Conservation (phyloP, 176 grass and related monocot species). For the Bothriochloa decipiens region DNA sequence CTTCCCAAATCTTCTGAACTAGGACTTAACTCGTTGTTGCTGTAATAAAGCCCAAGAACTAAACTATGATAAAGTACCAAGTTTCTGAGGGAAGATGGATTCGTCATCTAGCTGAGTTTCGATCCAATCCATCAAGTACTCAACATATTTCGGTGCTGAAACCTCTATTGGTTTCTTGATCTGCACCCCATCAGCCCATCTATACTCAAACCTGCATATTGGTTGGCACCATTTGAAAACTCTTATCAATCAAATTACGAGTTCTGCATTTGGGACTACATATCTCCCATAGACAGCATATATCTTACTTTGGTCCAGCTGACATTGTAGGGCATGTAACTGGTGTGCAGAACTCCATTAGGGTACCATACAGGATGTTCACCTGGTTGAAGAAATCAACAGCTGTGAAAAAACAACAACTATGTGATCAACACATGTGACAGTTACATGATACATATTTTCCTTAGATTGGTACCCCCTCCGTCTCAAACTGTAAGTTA, state of each 20-base stretch:
- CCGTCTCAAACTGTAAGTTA: too few relatives aligned
- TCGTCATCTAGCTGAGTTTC: conserved; percentile 89
- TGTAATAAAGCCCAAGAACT: not conserved
- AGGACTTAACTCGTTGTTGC: not conserved
- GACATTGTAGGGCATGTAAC: conserved; percentile 89
- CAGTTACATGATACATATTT: not conserved
- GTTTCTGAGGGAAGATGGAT: conserved; percentile 83
- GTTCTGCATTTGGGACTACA: not conserved
- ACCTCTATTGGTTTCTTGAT: conserved; percentile 98
- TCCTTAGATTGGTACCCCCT: not conserved
- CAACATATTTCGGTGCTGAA: conserved; percentile 94
- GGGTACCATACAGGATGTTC: conserved; percentile 83
- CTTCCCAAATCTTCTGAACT: not conserved
- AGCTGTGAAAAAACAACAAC: conserved; percentile 52
- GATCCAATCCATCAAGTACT: conserved; percentile 98
- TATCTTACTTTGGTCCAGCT: conserved; percentile 81
- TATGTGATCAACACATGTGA: conserved; percentile 1
- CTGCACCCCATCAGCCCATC: conserved; percentile 96
- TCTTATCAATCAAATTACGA: not conserved
- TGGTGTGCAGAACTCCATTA: conserved; percentile 91
- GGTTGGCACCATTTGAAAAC: not conserved
- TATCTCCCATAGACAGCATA: not conserved
- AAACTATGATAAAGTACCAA: conserved; percentile 52
- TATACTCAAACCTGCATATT: conserved; percentile 85
- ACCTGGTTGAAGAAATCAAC: conserved; percentile 99